Percentiles rank a stretch among this genome's conserved stretches.
phyloP scores from a whole-genome alignment of 345 rosid species.

The Brassica juncea region DNA sequence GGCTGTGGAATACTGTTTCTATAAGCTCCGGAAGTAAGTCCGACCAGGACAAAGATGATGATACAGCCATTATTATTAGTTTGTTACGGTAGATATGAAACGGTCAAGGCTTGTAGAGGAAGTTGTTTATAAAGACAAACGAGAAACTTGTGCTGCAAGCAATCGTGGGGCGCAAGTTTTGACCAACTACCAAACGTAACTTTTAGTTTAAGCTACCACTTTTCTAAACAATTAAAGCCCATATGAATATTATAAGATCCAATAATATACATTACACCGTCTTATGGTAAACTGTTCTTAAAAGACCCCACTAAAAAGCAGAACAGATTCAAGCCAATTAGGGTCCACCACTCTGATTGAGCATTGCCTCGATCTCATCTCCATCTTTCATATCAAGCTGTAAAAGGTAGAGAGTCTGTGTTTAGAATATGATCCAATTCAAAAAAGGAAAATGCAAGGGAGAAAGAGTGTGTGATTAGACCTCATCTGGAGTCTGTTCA shows the following conservation, averaged over 20 bases:
- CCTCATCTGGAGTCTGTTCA: too few relatives aligned
- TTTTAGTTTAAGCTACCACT: neutral
- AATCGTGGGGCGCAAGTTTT: neutral
- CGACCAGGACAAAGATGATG: slow-evolving; percentile 21
- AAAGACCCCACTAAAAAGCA: slow-evolving; percentile 13
- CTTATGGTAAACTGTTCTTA: slow-evolving; percentile 4
- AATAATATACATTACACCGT: slow-evolving; percentile 5
- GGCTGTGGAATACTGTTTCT: slow-evolving; percentile 6
- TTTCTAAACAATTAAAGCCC: neutral
- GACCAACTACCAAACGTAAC: neutral
- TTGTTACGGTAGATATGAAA: neutral
- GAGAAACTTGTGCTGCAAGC: neutral
- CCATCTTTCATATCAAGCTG: slow-evolving; percentile 96
- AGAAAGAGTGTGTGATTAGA: too few relatives aligned
- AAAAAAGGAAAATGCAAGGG: too few relatives aligned
- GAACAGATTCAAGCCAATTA: slow-evolving; percentile 31
- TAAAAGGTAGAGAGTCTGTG: neutral
- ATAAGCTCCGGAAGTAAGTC: slow-evolving; percentile 30
- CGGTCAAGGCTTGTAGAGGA: neutral
- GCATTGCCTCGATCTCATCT: slow-evolving; percentile 87
- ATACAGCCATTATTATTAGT: neutral
- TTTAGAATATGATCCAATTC: too few relatives aligned
- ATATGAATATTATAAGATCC: slow-evolving; percentile 21
- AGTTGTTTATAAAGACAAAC: neutral
- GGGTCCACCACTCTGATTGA: slow-evolving; percentile 79